Evolutionary conservation across 495 filamentous ascomycete genomes (phyloP).

Genomic region (Elaphomyces granulatus): DNA sequence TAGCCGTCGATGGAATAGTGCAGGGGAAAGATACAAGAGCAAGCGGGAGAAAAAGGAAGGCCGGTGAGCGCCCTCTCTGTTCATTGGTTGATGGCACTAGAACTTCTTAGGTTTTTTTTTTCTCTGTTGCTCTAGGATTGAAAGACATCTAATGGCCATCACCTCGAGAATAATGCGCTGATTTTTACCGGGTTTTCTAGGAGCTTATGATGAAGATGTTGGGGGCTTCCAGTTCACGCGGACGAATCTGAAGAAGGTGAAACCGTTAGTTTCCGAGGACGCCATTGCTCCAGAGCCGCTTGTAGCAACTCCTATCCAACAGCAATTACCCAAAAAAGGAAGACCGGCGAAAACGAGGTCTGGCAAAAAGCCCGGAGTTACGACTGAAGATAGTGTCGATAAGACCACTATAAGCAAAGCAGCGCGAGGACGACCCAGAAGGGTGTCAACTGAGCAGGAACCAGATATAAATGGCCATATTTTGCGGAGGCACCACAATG

Average conservation of each 20-base stretch:
- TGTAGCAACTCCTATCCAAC: constrained; percentile 14
- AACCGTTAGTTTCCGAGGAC: constrained; percentile 16
- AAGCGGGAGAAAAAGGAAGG: constrained; percentile 28
- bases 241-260: constrained; percentile 29
- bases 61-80: constrained; percentile 23
- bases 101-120: neutral
- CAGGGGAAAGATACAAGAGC: constrained; percentile 9
- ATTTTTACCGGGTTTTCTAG: constrained; percentile 13
- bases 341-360: constrained; percentile 25
- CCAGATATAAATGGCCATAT: constrained; percentile 12
- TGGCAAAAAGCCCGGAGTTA: constrained; percentile 15
- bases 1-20: constrained; percentile 1
- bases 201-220: constrained; percentile 36
- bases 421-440: constrained; percentile 12
- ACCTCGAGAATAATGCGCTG: constrained; percentile 4
- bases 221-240: constrained; percentile 42
- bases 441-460: constrained; percentile 8
- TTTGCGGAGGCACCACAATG: constrained; percentile 16
- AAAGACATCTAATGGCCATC: too few species aligned
- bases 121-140: neutral
- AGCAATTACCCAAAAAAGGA: constrained; percentile 25
- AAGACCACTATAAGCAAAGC: constrained; percentile 5
- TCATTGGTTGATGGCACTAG: neutral
- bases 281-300: constrained; percentile 14
- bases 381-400: constrained; percentile 4